phyloP scores from a whole-genome alignment of 805 yeast genomes.

The Starmerella davenportii region DNA sequence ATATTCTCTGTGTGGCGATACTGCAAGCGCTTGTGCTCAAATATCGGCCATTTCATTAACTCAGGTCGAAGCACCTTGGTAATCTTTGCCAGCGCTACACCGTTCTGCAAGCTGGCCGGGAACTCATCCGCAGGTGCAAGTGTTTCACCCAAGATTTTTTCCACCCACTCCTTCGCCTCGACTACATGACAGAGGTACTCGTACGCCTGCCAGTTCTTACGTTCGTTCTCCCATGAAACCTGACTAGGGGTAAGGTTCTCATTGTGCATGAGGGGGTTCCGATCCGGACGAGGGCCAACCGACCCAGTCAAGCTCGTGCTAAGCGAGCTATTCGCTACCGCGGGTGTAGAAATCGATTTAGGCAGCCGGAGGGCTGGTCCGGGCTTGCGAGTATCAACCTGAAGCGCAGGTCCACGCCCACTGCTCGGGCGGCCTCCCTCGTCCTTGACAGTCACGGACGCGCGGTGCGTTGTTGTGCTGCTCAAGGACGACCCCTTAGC shows the following conservation, averaged over 20 bases:
- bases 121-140: conserved; percentile 42
- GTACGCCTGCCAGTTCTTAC: conserved; percentile 35
- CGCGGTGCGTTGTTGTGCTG: neutral
- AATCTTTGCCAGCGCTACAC: conserved; percentile 66
- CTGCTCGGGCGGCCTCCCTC: too few species aligned
- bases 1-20: conserved; percentile 89
- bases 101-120: conserved; percentile 58
- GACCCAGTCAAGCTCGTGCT: neutral
- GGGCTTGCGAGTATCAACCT: too few species aligned
- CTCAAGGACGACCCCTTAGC: neutral
- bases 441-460: too few species aligned
- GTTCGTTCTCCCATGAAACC: conserved; percentile 24
- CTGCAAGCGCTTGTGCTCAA: conserved; percentile 46
- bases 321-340: neutral
- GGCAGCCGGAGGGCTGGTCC: too few species aligned
- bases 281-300: conserved; percentile 14
- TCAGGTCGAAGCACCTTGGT: conserved; percentile 56
- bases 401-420: too few species aligned
- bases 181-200: conserved; percentile 66
- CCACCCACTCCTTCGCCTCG: conserved; percentile 73
- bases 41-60: conserved; percentile 32
- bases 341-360: neutral
- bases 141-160: conserved; percentile 37
- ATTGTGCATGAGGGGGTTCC: conserved; percentile 21
- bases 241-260: conserved; percentile 19